Evolutionary conservation across 495 filamentous ascomycete genomes (phyloP), one percentile per base, ranked within the genome.

Genomic region (Elaphomyces granulatus): DNA sequence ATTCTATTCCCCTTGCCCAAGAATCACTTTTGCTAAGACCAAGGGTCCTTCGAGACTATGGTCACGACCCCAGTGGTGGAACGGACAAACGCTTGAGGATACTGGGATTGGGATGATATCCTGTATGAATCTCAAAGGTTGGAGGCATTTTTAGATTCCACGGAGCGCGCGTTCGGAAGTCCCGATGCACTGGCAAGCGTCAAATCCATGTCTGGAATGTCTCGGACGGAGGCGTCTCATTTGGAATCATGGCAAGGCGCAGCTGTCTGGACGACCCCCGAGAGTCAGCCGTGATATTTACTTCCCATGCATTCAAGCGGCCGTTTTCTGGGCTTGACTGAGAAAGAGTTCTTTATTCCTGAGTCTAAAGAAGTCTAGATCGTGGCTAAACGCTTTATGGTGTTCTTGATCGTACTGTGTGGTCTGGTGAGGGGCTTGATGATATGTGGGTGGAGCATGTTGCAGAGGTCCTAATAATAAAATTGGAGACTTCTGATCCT

Each of bases 61-160:
- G 79, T 1, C 59, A 71, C 40, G 68, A 81, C 42, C 55, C 69
- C 75, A 88, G 16, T 95, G 87, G 87, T 95, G 87, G 87, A 78
- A 76, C 47, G 87, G 87, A 4, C 66, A 70, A 8, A 44, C 64
- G 0, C 81, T 88, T 21, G 60, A 70, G 26, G 58, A 19, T 54
- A 64, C 20, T 51, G 49, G 7, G 52, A 68, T 4, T 65, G 59
- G 49, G 60, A 67, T 14, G 68, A 74, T 10, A 62, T 71, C 4
- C 54, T 71, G 21, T 45, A 65, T 40, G 63, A 69, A 44, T 48
- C 57, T 31, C 86, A 93, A 52, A 77, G 87, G 17, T 49, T 94
- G n/a, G 74, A 93, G 60, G 86, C 85, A 15, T 93, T 95, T 48
- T 64, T 94, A 21, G 82, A 92, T 45, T 59, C 55, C 14, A 84